These are phyloP conservation scores for Haematococcus lacustris DNA, from an alignment of 139 green algal species.

Conservation along the genomic window DNA sequence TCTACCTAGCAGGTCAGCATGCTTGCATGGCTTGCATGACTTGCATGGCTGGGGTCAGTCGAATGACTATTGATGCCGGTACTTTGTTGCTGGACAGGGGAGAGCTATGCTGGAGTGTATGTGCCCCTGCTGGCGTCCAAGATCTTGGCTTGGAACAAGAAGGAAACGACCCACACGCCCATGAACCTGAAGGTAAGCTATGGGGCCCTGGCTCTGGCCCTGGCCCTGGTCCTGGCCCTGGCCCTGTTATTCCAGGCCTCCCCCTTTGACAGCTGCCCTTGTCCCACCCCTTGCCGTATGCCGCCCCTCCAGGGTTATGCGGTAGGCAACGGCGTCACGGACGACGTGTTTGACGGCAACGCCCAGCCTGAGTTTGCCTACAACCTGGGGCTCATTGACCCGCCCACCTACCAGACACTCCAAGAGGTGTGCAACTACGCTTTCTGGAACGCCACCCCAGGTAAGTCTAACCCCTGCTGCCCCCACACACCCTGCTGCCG, in stretches of 20 bases:
- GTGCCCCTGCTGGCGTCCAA: slow-evolving; percentile 43
- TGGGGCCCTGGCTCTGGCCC: too few relatives aligned
- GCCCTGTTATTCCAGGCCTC: too few relatives aligned
- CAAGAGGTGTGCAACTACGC: slow-evolving; percentile 24
- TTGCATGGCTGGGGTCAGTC: too few relatives aligned
- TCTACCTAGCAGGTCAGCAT: too few relatives aligned
- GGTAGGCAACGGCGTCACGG: slow-evolving; percentile 68
- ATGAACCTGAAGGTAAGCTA: slow-evolving; percentile 3
- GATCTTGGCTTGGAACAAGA: slow-evolving; percentile 40
- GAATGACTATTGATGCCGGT: too few relatives aligned
- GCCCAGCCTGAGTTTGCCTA: slow-evolving; percentile 51
- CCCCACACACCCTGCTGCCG: too few relatives aligned
- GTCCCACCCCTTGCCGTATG: too few relatives aligned
- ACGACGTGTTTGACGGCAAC: slow-evolving; percentile 55
- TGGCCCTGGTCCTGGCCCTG: too few relatives aligned
- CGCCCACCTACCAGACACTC: slow-evolving; percentile 20
- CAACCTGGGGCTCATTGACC: slow-evolving; percentile 46
- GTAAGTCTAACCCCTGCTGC: too few relatives aligned
- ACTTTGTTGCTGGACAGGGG: slow-evolving; percentile 29
- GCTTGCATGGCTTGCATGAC: too few relatives aligned
- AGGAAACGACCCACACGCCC: background rate
- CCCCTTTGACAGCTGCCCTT: too few relatives aligned
- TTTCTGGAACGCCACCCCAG: slow-evolving; percentile 21
- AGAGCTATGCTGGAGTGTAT: slow-evolving; percentile 65
- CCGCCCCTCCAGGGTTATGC: slow-evolving; percentile 74